Evolutionary conservation across 371 early-diverging fungal species (phyloP), one percentile per base, ranked within the genome.

Genomic region (Saksenaea vasiformis): DNA sequence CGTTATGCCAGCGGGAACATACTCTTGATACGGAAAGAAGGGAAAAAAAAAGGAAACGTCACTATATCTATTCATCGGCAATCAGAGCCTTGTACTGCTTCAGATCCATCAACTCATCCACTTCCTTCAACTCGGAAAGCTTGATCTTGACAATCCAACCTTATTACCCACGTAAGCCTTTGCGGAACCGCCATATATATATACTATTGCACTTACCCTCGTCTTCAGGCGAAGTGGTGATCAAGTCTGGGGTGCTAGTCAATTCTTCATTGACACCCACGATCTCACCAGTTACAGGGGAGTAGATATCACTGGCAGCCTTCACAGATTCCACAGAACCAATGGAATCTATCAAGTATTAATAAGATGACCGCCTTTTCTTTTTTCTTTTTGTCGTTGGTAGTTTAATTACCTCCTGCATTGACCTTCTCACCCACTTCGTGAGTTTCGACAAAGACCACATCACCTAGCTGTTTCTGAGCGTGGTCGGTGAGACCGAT

Each of bases 271-370:
- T 98, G 71, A 87, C 86, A 62, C 89, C 91, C 41, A 92, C 78
- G 62, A 98, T 82, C 65, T 87, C 85, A 64, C 98, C 98, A 62
- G 86, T 71, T 41, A 95, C 80, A 58, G 98, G 98, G 35, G 97
- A 84, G 76, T 91, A 95, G 60, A 98, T 87, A 66, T 98, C 98
- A 68, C 87, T 86, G 51, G 94, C 95, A 64, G 97, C 97, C 87
- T 98, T 98, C 69, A 98, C 98, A 44, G 92, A 91, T 79, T 98
- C 98, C 61, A 98, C 93, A 34, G 92, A 91, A 63, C 93, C 94
- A 37, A 95, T 83, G 70, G 74, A 71, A 26, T 86, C 93, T 91
- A 75, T 44, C 39, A 54, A 34, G 34, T 17, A 28, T 5, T 1
- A 35, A 5, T 19, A 5, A 35, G 15, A 28, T 53, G 26, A 14